Conservation (phyloP, 2,329 filamentous ascomycete species). For the Scedosporium minutisporum region DNA sequence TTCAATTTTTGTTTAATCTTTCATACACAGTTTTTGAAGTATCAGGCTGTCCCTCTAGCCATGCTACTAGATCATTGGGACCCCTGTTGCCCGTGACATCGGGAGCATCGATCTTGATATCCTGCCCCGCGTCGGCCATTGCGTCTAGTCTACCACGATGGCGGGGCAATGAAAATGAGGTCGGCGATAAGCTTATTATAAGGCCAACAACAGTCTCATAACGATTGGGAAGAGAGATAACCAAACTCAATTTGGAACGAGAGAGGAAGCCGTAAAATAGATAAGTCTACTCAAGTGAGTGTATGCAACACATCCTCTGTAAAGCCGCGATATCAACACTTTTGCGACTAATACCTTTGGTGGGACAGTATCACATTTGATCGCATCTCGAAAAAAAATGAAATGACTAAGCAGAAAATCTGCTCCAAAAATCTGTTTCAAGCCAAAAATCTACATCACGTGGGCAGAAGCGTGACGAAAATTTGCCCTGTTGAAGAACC, state of each 20-base stretch:
- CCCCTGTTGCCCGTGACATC: neutral
- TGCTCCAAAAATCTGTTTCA: neutral
- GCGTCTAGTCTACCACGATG: neutral
- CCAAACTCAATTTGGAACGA: neutral
- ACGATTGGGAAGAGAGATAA: neutral
- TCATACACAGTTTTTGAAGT: neutral
- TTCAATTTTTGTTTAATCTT: no score
- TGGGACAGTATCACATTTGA: neutral
- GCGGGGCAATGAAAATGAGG: neutral
- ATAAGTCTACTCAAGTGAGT: neutral
- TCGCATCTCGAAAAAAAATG: neutral
- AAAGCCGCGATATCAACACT: no score
- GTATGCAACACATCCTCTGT: neutral
- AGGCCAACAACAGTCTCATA: neutral
- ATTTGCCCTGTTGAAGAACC: conserved; percentile 9
- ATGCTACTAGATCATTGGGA: neutral
- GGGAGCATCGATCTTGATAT: neutral
- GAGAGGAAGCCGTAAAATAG: neutral
- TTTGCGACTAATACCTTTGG: neutral
- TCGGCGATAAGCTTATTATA: neutral
- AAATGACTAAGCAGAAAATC: neutral
- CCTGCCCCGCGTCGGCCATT: neutral
- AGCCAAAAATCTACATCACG: neutral
- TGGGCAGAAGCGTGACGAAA: conserved; percentile 7
- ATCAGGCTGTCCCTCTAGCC: neutral